A percentile compares a stretch with the other conserved stretches of the same genome.
These are phyloP conservation scores for Moringa oleifera DNA, from an alignment of 345 rosid genomes.

Conservation along the genomic window DNA sequence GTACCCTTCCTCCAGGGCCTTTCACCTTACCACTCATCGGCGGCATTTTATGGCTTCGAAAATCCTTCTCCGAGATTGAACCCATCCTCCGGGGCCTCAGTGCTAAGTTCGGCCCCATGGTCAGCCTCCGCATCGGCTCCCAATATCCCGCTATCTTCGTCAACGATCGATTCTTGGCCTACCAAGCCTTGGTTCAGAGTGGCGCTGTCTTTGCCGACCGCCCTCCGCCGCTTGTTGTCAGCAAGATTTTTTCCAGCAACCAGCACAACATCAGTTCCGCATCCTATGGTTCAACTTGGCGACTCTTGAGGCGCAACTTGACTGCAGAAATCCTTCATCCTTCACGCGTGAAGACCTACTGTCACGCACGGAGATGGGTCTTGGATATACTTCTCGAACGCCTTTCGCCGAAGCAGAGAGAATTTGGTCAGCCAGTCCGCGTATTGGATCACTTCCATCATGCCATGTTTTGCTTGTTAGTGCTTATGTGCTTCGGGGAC, in stretches of 20 bases:
- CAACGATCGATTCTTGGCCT: constrained; percentile 20
- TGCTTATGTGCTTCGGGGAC: constrained; percentile 30
- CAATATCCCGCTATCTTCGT: constrained; percentile 27
- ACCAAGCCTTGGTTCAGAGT: constrained; percentile 28
- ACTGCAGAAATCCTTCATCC: constrained; percentile 35
- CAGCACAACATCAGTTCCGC: constrained; percentile 12
- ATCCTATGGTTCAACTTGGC: constrained; percentile 32
- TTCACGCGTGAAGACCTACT: constrained; percentile 13
- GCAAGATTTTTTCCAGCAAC: constrained; percentile 8
- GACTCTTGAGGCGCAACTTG: constrained; percentile 29
- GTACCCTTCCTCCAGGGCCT: constrained; percentile 12
- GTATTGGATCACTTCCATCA: constrained; percentile 20
- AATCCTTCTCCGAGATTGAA: too few relatives aligned
- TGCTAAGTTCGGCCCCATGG: constrained; percentile 19
- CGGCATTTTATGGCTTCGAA: constrained; percentile 14
- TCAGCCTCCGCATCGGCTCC: constrained; percentile 23
- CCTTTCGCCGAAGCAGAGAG: background rate
- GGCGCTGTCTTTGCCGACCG: constrained; percentile 30
- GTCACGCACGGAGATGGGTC: constrained; percentile 27
- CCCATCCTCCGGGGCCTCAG: constrained; percentile 1
- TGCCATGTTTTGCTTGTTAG: constrained; percentile 22
- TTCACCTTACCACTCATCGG: constrained; percentile 14
- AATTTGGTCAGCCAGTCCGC: constrained; percentile 6
- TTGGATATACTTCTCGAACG: constrained; percentile 16
- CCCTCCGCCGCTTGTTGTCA: constrained; percentile 12